Conservation (phyloP, 2,329 filamentous ascomycete species). For the Chaetomium strumarium region DNA sequence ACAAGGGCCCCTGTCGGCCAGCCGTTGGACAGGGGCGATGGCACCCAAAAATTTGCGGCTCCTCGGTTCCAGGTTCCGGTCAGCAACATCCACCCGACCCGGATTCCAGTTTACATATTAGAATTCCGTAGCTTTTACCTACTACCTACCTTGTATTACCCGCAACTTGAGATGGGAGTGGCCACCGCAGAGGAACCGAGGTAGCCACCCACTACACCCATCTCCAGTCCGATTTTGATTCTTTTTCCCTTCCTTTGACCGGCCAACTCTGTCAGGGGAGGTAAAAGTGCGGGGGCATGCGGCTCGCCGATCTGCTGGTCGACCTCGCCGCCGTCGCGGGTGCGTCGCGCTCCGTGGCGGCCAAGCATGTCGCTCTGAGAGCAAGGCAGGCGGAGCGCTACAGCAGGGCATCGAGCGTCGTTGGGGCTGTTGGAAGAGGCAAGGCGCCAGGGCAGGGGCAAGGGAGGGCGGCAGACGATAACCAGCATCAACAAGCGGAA, state of each 20-base stretch:
- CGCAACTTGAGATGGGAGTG: not conserved
- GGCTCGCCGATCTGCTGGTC: slow-evolving; percentile 58
- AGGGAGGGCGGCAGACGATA: not conserved
- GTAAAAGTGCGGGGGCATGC: slow-evolving; percentile 40
- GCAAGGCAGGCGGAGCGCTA: slow-evolving; percentile 48
- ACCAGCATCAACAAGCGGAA: not conserved
- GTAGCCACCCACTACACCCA: not conserved
- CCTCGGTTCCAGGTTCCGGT: not conserved
- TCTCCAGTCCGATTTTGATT: not conserved
- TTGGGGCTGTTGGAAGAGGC: slow-evolving; percentile 29
- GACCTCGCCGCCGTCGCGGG: slow-evolving; percentile 65
- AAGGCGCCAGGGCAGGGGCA: not conserved
- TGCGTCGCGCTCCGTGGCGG: slow-evolving; percentile 62
- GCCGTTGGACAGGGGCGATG: slow-evolving; percentile 1
- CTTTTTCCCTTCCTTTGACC: not conserved
- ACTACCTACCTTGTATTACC: no score
- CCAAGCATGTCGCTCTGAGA: slow-evolving; percentile 55
- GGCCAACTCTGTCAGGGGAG: not conserved
- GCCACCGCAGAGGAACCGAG: not conserved
- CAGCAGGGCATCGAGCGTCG: slow-evolving; percentile 41
- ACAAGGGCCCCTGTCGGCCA: slow-evolving; percentile 6
- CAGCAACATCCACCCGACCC: not conserved
- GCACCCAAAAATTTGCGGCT: slow-evolving; percentile 16
- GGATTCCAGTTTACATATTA: not conserved
- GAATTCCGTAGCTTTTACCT: no score